Evolutionary conservation across 1,284 basidiomycete genomes (phyloP), one percentile per base, ranked within the genome.

Genomic region (Trichosporon asahii): DNA sequence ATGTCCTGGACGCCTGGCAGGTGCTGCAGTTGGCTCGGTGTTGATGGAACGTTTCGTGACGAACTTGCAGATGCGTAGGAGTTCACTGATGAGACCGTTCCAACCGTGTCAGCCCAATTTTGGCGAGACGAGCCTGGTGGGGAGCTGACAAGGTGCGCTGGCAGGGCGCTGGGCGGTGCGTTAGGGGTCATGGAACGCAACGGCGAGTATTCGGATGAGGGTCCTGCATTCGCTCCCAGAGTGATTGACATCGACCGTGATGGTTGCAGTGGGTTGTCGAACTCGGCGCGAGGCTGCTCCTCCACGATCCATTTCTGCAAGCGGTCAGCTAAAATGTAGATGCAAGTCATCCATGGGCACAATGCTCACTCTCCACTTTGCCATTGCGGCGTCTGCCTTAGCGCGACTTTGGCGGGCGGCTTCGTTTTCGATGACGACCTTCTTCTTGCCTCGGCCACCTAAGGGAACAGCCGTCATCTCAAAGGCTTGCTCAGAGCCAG

Each of bases 291-390:
- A 0, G 72, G 35, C 1, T 79, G 76, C 66, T 79, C 76, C 55
- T 82, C 79, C 12, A 76, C 70, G 25, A 77, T 75, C 79, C 79
- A 81, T 76, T 77, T 76, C 80, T 82, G 69, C 27, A 12, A 14
- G 6, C 21, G 11, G 65, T 72, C 68, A 75, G 64, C 44, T n/a
- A n/a, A n/a, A n/a, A n/a, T n/a, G n/a, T n/a, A n/a, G n/a, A n/a
- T 14, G 35, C 35, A 37, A 9, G 31, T 33, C 35, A 14, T 11
- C 11, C 25, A 21, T 3, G 25, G 25, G 33, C 2, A 40, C 12
- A 15, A 33, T 27, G 76, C 79, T 69, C 70, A 82, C 80, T 71
- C 80, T 74, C 80, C 80, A 82, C 70, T 80, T 82, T 18, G 75
- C 74, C 73, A 82, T 70, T 1, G 79, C 80, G 21, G 74, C 68